phyloP scores from a whole-genome alignment of 176 grass and related monocot genomes.

The Oryza glaberrima region DNA sequence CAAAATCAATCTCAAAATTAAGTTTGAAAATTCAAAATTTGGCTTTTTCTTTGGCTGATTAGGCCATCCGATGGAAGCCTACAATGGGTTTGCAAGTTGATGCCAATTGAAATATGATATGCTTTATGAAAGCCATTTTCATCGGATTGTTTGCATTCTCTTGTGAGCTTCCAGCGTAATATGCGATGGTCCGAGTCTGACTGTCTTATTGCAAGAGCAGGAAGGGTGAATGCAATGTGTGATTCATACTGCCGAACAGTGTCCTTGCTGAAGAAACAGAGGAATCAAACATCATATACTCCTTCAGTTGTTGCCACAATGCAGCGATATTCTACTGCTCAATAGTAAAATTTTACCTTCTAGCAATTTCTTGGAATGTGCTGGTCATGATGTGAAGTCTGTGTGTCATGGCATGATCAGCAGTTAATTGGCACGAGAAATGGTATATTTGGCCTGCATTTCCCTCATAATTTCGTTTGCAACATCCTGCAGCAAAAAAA shows the following conservation, averaged over 20 bases:
- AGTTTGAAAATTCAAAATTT: no score
- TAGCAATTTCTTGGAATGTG: slow-evolving; percentile 98
- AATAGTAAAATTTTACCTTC: slow-evolving; percentile 59
- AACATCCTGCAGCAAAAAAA: slow-evolving; percentile 67
- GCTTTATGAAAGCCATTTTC: no score
- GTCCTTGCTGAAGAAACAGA: slow-evolving; percentile 74
- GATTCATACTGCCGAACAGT: slow-evolving; percentile 89
- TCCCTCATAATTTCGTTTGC: slow-evolving; percentile 77
- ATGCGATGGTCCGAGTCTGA: no score
- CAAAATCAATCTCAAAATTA: no score
- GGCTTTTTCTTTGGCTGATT: no score
- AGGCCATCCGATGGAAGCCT: no score
- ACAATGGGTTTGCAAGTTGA: no score
- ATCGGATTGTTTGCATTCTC: no score
- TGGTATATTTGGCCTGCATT: slow-evolving; percentile 91
- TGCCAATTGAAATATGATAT: no score
- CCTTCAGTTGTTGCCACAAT: not conserved
- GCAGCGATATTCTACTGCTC: not conserved
- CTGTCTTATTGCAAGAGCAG: not conserved
- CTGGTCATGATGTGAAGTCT: slow-evolving; percentile 93
- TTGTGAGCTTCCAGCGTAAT: no score
- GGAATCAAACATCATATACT: slow-evolving; percentile 39
- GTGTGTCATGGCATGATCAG: slow-evolving; percentile 95
- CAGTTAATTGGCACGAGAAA: slow-evolving; percentile 97
- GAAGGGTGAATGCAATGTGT: slow-evolving; percentile 92